Base-by-base conservation (phyloP, 2,329 filamentous ascomycete genomes). In the Arthrobotrys megalospora region DNA sequence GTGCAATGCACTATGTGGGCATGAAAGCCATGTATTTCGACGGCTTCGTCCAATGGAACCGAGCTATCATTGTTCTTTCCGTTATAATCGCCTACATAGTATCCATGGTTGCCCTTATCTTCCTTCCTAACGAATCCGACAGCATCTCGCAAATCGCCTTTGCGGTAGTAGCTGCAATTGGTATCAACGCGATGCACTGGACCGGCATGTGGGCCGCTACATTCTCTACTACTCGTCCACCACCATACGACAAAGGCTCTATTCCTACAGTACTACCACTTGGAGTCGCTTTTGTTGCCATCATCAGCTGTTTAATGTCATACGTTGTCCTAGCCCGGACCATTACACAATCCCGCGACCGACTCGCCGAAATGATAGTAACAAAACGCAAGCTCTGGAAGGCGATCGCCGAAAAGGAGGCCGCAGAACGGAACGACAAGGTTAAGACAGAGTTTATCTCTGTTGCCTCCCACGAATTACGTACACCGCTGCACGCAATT, bases 401-500 rank as follows among this genome's bases (percentile, higher is more conserved):
- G 43, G 76, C 69, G 2, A 70, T 79, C 21, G 76, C 76, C 0
- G 76, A 79, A 24, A 79, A 79, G 58, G 76, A 79, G 38, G 76
- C 76, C n/a, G 76, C 76, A 3, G 76, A 79, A 58, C 53, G 58
- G 10, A 79, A 75, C 0, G 85, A 86, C 38, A 86, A 85, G 58
- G 88, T 88, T 47, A 90, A 90, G 81, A 87, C 87, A 0, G 88
- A 90, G 73, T 87, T 90, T 47, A 86, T 91, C 4, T 87, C 88
- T 0, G 89, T 87, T 0, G 86, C 91, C 3, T 89, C 87, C 3
- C 89, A 91, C 80, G 89, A 91, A 81, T 83, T 91, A 12, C 86
- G 89, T 3, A 89, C 87, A 0, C 89, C 89, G 0, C 83, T 91
- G 0, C 89, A 91, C 69, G 90, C 89, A 1, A 87, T 91, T 28